Evolutionary conservation across 768 basidiomycete genomes (phyloP).

Genomic region (Kondoa malvinella): DNA sequence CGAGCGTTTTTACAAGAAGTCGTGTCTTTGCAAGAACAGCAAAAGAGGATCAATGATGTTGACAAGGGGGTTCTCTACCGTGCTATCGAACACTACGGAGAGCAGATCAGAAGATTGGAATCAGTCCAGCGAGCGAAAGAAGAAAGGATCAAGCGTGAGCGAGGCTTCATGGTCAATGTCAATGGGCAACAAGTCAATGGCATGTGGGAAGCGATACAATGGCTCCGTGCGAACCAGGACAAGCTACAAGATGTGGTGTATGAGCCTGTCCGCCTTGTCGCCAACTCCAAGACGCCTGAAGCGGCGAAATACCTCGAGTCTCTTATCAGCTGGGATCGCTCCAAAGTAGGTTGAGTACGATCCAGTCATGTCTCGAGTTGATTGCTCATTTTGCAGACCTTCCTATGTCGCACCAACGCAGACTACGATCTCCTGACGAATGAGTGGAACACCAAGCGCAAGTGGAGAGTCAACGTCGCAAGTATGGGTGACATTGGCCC

Average conservation of each 20-base stretch:
- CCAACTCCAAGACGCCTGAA: slow-evolving; percentile 47
- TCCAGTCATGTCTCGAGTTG: too few species aligned
- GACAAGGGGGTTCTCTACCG: not conserved
- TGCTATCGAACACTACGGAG: not conserved
- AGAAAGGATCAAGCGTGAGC: not conserved
- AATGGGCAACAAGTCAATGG: slow-evolving; percentile 37
- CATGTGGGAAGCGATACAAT: slow-evolving; percentile 48
- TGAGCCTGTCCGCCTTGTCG: slow-evolving; percentile 61
- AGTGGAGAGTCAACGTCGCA: not conserved
- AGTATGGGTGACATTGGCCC: not conserved
- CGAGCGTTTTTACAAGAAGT: not conserved
- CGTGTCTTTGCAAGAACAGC: not conserved
- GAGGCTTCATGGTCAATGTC: not conserved
- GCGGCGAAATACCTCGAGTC: slow-evolving; percentile 58
- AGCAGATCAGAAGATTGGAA: not conserved
- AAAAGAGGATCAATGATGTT: not conserved
- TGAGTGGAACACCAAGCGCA: slow-evolving; percentile 21
- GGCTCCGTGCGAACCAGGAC: slow-evolving; percentile 51
- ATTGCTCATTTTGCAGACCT: slow-evolving; percentile 51
- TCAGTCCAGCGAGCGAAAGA: not conserved
- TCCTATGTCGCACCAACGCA: slow-evolving; percentile 65
- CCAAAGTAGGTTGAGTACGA: slow-evolving; percentile 47
- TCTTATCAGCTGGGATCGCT: slow-evolving; percentile 43
- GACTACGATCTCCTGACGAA: slow-evolving; percentile 57
- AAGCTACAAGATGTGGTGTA: slow-evolving; percentile 65